A percentile compares a stretch with the other conserved stretches of the same genome.
These are phyloP conservation scores for Aegilops tauschii DNA, from an alignment of 176 grass and related monocot genomes.

Conservation along the genomic window DNA sequence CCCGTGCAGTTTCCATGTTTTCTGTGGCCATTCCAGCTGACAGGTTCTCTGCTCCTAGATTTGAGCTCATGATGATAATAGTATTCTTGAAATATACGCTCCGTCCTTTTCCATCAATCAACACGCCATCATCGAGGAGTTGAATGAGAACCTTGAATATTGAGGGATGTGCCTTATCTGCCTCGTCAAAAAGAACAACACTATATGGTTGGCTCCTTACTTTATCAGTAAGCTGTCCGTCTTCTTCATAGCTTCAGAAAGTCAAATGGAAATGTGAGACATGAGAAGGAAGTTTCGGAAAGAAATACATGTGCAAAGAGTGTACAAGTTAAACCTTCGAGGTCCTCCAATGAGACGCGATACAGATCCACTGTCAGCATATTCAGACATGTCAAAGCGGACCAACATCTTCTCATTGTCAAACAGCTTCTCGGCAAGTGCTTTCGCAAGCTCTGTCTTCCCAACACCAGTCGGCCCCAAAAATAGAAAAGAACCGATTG, in stretches of 20 bases:
- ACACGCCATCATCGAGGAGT: background rate
- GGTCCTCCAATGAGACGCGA: constrained; percentile 23
- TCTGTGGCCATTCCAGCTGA: background rate
- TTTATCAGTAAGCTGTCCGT: background rate
- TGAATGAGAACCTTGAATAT: background rate
- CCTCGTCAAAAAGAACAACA: background rate
- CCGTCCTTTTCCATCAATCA: background rate
- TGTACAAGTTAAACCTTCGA: background rate
- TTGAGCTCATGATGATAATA: background rate
- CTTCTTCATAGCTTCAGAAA: background rate
- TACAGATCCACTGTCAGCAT: background rate
- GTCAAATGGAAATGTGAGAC: background rate
- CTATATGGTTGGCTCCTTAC: background rate
- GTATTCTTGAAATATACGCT: background rate
- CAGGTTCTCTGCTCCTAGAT: background rate
- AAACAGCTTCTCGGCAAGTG: constrained; percentile 27
- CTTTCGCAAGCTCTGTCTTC: constrained; percentile 48
- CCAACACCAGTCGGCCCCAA: constrained; percentile 40
- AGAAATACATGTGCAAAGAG: background rate
- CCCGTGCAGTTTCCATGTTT: background rate
- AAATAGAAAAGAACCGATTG: constrained; percentile 11
- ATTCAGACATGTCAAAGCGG: constrained; percentile 41
- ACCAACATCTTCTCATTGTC: constrained; percentile 25
- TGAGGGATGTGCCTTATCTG: background rate
- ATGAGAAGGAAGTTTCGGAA: background rate